Evolutionary conservation across 225 moss, liverwort and hornwort species (phyloP).

Genomic region (Lunularia cruciata): DNA sequence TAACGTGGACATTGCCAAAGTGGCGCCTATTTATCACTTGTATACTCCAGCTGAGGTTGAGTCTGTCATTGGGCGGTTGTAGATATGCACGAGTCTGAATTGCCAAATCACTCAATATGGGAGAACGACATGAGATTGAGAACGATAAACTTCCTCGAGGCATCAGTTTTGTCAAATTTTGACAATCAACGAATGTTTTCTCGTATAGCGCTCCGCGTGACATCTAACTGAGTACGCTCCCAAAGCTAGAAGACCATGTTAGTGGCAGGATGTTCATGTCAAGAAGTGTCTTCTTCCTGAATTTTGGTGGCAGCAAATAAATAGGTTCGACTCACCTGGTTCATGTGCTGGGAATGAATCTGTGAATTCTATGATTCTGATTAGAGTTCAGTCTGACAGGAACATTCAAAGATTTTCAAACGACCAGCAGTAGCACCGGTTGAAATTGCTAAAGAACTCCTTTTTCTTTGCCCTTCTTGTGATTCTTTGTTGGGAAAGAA

Average conservation of each 20-base stretch:
- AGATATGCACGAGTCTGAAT: background rate
- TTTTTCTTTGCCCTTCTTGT: background rate
- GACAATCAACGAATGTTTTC: background rate
- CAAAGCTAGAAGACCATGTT: background rate
- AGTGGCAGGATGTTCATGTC: background rate
- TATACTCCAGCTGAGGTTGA: slow-evolving; percentile 47
- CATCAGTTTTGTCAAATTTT: slow-evolving; percentile 11
- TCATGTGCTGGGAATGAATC: background rate
- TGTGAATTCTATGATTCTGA: background rate
- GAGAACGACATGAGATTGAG: background rate
- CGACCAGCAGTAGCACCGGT: slow-evolving; percentile 1
- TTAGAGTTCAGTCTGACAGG: slow-evolving; percentile 2
- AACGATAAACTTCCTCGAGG: background rate
- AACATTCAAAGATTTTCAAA: background rate
- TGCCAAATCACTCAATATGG: slow-evolving; percentile 4
- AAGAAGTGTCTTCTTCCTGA: background rate
- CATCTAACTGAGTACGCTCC: background rate
- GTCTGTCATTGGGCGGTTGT: slow-evolving; percentile 47
- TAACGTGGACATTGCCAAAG: slow-evolving; percentile 54
- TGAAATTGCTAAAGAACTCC: background rate
- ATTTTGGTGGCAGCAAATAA: slow-evolving; percentile 6
- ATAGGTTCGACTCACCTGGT: slow-evolving; percentile 1
- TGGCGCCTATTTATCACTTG: slow-evolving; percentile 48
- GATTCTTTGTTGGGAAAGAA: background rate
- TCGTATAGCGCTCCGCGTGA: slow-evolving; percentile 1